Conservation (phyloP, 2,329 filamentous ascomycete species). For the Lasiodiplodia gonubiensis region DNA sequence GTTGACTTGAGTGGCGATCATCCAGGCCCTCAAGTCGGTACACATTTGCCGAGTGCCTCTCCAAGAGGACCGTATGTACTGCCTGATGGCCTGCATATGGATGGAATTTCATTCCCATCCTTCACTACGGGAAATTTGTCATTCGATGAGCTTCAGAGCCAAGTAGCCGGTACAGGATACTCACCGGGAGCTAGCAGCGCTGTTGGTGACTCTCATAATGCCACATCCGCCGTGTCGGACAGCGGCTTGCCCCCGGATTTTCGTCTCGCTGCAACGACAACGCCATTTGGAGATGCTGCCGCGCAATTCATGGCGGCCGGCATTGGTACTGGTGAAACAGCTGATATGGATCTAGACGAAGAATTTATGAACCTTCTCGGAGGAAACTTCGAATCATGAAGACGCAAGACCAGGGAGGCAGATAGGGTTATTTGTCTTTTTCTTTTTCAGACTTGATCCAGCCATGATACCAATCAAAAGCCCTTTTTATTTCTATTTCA, state of each 20-base stretch:
- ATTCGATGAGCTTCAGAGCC: conserved; percentile 14
- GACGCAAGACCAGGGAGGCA: neutral
- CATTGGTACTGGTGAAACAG: conserved; percentile 12
- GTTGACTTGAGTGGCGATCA: neutral
- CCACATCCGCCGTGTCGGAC: conserved; percentile 5
- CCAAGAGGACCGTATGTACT: neutral
- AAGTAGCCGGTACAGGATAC: neutral
- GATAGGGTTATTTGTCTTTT: neutral
- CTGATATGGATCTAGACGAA: conserved; percentile 19
- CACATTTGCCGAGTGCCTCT: neutral
- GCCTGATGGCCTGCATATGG: neutral
- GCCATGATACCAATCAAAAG: conserved; percentile 15
- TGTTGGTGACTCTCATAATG: conserved; percentile 9
- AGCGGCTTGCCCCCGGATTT: conserved; percentile 18
- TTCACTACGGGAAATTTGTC: conserved; percentile 6
- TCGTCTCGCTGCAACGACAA: conserved; percentile 11
- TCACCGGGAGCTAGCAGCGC: conserved; percentile 8
- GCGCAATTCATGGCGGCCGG: conserved; percentile 21
- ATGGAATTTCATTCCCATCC: conserved; percentile 15
- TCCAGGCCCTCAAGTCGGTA: neutral
- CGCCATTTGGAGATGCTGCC: conserved; percentile 16
- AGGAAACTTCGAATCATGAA: conserved; percentile 14
- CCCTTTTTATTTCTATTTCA: neutral
- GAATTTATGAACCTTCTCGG: conserved; percentile 20
- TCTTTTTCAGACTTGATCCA: neutral